Conservation (phyloP, 208 protist genomes). For the Trypanosoma theileri region DNA sequence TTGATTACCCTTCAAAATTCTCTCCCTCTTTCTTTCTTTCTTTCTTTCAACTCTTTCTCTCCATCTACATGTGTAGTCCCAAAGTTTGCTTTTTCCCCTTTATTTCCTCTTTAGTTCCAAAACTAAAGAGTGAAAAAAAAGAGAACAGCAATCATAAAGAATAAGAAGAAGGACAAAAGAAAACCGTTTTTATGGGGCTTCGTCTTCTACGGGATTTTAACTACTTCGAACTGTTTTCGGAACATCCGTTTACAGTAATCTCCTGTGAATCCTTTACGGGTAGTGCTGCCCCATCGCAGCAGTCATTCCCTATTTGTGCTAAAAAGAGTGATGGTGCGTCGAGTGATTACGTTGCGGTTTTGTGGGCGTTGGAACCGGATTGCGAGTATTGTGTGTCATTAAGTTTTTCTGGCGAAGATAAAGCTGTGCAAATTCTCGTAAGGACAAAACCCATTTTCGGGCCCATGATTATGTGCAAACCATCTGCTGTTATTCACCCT, state of each 20-base stretch:
- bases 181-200: too few species aligned
- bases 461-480: neutral
- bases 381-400: neutral
- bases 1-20: too few species aligned
- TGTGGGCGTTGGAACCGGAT: constrained; percentile 16
- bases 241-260: neutral
- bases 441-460: neutral
- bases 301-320: constrained; percentile 6
- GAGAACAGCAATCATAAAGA: too few species aligned
- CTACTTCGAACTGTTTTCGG: neutral
- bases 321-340: neutral
- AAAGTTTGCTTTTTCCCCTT: too few species aligned
- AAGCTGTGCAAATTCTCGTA: neutral
- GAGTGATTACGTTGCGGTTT: constrained; percentile 8
- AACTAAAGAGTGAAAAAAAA: too few species aligned
- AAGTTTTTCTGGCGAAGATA: neutral
- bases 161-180: too few species aligned
- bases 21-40: too few species aligned
- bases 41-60: too few species aligned
- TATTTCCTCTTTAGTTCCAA: too few species aligned
- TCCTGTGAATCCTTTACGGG: neutral
- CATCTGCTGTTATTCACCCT: constrained; percentile 8
- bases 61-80: too few species aligned
- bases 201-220: too few species aligned
- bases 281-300: neutral